phyloP scores from a whole-genome alignment of 176 grass and related monocot species.

The Oryza glaberrima region DNA sequence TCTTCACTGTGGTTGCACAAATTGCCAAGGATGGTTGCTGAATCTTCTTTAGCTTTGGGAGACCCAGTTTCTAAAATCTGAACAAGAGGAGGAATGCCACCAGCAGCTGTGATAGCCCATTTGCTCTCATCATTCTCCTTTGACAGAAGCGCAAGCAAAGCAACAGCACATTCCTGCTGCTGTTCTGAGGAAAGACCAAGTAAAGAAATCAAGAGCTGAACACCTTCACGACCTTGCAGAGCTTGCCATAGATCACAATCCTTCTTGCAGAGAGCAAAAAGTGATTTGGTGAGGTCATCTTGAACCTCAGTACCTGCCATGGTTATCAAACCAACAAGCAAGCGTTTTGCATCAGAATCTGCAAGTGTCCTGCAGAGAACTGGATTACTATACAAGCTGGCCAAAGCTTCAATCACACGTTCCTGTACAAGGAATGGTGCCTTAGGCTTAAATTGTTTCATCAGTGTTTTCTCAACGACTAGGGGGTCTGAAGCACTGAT shows the following conservation, averaged over 20 bases:
- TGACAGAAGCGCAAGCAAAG: constrained; percentile 87
- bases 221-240: constrained; percentile 97
- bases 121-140: constrained; percentile 99
- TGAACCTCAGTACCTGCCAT: constrained; percentile 92
- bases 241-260: constrained; percentile 95
- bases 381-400: constrained; percentile 93
- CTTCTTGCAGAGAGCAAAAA: constrained; percentile 87
- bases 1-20: constrained; percentile 99
- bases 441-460: constrained; percentile 95
- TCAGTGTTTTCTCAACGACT: constrained; percentile 84
- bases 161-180: constrained; percentile 99
- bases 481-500: constrained; percentile 79
- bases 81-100: constrained; percentile 99
- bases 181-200: constrained; percentile 99
- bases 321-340: constrained; percentile 96
- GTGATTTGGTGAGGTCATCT: constrained; percentile 90
- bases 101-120: constrained; percentile 99
- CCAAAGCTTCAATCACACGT: constrained; percentile 97
- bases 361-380: constrained; percentile 82
- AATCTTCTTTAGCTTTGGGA: constrained; percentile 99
- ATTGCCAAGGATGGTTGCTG: constrained; percentile 96
- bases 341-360: constrained; percentile 89
- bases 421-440: constrained; percentile 89
- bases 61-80: constrained; percentile 98
- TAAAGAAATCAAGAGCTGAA: constrained; percentile 97